Base-by-base conservation (phyloP, 108 stramenopile genomes). In the Nitzschia palea region DNA sequence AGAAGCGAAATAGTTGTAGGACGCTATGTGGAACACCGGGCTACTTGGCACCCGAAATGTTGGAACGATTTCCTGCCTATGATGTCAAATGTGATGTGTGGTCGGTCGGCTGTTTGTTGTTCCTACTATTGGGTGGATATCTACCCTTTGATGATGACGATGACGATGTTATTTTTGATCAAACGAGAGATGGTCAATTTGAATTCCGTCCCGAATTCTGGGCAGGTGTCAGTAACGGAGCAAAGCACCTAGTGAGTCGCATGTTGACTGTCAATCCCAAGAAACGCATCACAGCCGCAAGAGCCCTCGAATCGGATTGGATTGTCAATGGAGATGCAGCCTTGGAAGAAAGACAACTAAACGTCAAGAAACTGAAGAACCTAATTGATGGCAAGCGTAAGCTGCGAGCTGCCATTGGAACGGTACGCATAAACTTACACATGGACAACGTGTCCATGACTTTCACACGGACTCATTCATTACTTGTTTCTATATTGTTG, bases 11-110 rank as follows among this genome's bases (percentile, higher is more conserved):
- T 45, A 79, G 79, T 30, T 93, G 95, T 53, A 86, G 85, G 28
- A 96, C 94, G 5, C 85, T 94, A 44, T 95, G 94, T 68, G 98
- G 98, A 4, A 97, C 98, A 3, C 95, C 95, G 32, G 94, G 94
- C 59, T 96, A 98, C 50, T 85, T 98, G 44, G 95, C 95, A 32
- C 97, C 97, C 3, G 97, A 98, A 80, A 96, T 98, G 72, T 65
- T 98, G 23, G 82, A 81, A 53, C 85, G 85, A 2, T 80, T 70
- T 48, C 79, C 84, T 25, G 74, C 83, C 26, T 98, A 97, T 63
- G 96, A 95, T 63, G 84, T 80, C 65, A 77, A 86, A 32, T 96
- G 93, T 20, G 98, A 98, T 80, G 92, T 96, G 74, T 98, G 98
- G 98, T 79, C 78, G 36, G 76, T 93, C 17, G 97, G 98, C 12